Evolutionary conservation across 208 protist genomes (phyloP).

Genomic region (Leishmania aethiopica): DNA sequence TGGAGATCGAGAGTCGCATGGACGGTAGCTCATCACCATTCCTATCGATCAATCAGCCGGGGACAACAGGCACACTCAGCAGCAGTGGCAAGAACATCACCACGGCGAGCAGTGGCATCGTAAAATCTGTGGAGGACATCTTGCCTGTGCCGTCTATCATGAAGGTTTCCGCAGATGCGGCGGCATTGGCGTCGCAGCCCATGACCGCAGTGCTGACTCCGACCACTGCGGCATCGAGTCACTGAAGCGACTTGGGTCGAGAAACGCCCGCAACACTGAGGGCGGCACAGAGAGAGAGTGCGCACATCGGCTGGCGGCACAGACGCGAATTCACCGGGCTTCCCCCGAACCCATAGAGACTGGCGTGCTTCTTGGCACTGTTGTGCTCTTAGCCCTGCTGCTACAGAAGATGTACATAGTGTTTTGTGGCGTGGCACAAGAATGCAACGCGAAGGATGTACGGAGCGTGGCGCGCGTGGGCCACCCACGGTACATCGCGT

Average conservation of each 20-base stretch:
- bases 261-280: too few relatives aligned
- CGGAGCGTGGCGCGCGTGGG: background rate
- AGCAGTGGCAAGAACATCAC: background rate
- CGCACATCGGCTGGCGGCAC: background rate
- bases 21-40: background rate
- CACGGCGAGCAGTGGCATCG: background rate
- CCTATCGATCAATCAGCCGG: background rate
- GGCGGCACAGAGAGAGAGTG: background rate
- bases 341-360: background rate
- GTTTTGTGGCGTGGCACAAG: background rate
- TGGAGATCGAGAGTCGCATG: slow-evolving; percentile 31
- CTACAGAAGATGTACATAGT: background rate
- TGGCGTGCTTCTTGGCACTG: background rate
- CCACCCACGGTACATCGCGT: background rate
- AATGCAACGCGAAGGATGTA: background rate
- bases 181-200: background rate
- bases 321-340: background rate
- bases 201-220: background rate
- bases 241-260: background rate
- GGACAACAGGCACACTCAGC: background rate
- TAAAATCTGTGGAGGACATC: slow-evolving; percentile 5
- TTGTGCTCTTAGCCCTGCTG: background rate
- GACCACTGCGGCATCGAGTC: background rate
- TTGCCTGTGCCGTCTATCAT: background rate
- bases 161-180: background rate